Percentiles rank a stretch among this genome's conserved stretches.
Evolutionary conservation across 2,329 filamentous ascomycete genomes (phyloP).

Genomic region (Stagonosporopsis vannaccii): DNA sequence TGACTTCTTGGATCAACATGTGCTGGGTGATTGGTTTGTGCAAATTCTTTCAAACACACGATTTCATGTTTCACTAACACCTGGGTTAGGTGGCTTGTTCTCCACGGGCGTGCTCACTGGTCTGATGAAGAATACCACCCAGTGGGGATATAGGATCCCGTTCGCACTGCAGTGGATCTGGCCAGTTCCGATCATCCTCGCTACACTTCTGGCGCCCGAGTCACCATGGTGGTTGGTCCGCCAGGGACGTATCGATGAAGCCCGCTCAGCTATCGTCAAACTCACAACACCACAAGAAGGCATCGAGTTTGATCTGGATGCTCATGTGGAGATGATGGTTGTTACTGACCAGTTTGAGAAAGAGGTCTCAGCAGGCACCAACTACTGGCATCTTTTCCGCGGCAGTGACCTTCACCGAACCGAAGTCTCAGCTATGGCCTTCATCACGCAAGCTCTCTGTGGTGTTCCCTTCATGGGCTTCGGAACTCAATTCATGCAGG

Average conservation of each 20-base stretch:
- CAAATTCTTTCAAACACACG: neutral
- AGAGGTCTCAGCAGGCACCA: conserved; percentile 68
- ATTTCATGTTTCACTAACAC: neutral
- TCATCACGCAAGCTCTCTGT: conserved; percentile 52
- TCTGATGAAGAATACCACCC: conserved; percentile 67
- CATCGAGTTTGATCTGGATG: conserved; percentile 48
- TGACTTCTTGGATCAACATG: conserved; percentile 71
- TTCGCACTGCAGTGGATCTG: conserved; percentile 79
- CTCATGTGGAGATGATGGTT: conserved; percentile 84
- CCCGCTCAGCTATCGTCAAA: conserved; percentile 68
- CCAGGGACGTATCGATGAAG: conserved; percentile 66
- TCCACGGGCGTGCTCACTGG: conserved; percentile 72
- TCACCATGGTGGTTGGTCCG: conserved; percentile 55
- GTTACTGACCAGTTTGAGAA: conserved; percentile 82
- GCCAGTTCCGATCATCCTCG: conserved; percentile 70
- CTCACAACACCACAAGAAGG: conserved; percentile 60
- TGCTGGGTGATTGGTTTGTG: conserved; percentile 69
- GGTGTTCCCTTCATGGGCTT: conserved; percentile 37
- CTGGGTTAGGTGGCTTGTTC: conserved; percentile 59
- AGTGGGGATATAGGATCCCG: conserved; percentile 69
- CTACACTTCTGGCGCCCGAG: conserved; percentile 72
- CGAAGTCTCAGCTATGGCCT: conserved; percentile 65
- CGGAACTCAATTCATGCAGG: conserved; percentile 32
- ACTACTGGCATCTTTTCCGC: conserved; percentile 82
- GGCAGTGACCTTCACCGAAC: conserved; percentile 80